Evolutionary conservation across 495 filamentous ascomycete species (phyloP).

Genomic region (Podospora bellae-mahoneyi): DNA sequence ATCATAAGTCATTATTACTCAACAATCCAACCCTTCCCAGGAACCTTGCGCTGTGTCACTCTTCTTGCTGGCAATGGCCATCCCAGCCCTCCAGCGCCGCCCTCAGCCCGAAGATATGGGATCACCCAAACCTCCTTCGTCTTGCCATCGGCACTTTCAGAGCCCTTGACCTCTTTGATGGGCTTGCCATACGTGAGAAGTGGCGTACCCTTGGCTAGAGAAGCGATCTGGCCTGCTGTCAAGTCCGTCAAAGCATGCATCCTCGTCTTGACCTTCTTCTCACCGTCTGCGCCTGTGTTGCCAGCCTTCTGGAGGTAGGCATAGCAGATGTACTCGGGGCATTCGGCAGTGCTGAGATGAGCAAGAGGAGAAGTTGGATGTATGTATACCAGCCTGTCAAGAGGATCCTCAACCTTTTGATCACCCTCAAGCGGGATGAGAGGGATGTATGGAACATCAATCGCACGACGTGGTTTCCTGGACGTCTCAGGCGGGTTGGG

Average conservation of each 20-base stretch:
- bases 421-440: constrained; percentile 66
- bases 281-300: constrained; percentile 41
- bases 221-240: constrained; percentile 69
- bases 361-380: constrained; percentile 81
- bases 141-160: constrained; percentile 50
- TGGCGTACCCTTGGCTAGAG: constrained; percentile 79
- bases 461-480: constrained; percentile 72
- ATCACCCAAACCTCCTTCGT: constrained; percentile 79
- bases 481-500: constrained; percentile 67
- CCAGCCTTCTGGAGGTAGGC: constrained; percentile 73
- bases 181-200: constrained; percentile 85
- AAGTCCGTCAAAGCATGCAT: constrained; percentile 85
- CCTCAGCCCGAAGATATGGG: constrained; percentile 64
- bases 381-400: constrained; percentile 64
- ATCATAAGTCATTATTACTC: constrained; percentile 25
- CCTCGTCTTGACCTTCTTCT: constrained; percentile 67
- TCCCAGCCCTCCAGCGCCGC: constrained; percentile 52
- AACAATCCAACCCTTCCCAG: constrained; percentile 72
- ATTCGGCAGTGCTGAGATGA: constrained; percentile 62
- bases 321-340: constrained; percentile 83
- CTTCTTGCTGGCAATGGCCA: constrained; percentile 84
- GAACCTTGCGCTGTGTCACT: constrained; percentile 72
- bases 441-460: constrained; percentile 86
- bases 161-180: constrained; percentile 60
- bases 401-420: constrained; percentile 34